phyloP scores from a whole-genome alignment of 2,329 filamentous ascomycete species.

The Helicocarpus griseus region DNA sequence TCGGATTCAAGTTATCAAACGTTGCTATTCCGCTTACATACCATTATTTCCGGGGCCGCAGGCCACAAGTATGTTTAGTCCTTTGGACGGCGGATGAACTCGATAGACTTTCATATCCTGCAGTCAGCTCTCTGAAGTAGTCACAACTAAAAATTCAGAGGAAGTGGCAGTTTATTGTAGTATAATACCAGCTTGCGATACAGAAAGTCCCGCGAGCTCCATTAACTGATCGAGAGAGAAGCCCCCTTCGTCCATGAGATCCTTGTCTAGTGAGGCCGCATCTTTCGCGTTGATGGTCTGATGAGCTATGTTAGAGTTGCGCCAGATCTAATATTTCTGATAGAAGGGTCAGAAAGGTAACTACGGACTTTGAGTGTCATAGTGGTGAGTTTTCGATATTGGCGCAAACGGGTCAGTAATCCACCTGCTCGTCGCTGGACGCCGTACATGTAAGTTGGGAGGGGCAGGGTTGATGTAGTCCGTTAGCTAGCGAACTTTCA shows the following conservation, averaged over 20 bases:
- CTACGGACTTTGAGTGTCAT: slow-evolving; percentile 6
- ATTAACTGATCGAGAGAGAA: slow-evolving; percentile 96
- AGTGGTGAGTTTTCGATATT: not conserved
- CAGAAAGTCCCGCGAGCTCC: slow-evolving; percentile 87
- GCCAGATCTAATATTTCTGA: not conserved
- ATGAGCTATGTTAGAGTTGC: not conserved
- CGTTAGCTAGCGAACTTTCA: not conserved
- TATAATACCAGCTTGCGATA: slow-evolving; percentile 69
- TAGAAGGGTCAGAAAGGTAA: not conserved
- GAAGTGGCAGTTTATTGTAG: not conserved
- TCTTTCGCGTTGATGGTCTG: slow-evolving; percentile 82
- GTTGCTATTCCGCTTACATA: slow-evolving; percentile 13
- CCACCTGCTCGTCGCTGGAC: not conserved
- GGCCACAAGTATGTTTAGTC: slow-evolving; percentile 70
- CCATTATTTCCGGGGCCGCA: slow-evolving; percentile 72
- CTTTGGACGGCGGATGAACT: slow-evolving; percentile 65
- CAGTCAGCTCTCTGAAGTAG: slow-evolving; percentile 1
- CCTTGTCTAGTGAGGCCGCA: slow-evolving; percentile 79
- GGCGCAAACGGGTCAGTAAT: slow-evolving; percentile 5
- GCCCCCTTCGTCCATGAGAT: slow-evolving; percentile 77
- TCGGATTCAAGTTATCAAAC: not conserved
- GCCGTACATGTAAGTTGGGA: not conserved
- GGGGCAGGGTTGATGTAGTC: not conserved
- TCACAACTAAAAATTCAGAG: not conserved
- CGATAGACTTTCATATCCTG: slow-evolving; percentile 56